phyloP scores from a whole-genome alignment of 345 rosid genomes.

The Heritiera fomes region DNA sequence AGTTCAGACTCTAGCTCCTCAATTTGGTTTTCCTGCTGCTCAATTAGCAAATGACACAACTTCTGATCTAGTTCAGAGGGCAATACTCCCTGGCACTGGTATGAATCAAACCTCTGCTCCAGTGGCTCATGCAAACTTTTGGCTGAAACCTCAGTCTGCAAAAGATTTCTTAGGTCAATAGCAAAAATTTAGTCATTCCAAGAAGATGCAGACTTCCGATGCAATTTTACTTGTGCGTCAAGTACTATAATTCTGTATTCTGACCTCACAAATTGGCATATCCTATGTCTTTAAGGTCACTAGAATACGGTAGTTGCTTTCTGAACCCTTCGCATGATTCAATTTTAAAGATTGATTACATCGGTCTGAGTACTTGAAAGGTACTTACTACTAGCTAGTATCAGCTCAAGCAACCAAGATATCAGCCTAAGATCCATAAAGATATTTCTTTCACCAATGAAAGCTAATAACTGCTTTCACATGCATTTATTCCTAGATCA shows the following conservation, averaged over 20 bases:
- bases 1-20: conserved; percentile 71
- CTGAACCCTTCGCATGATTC: no score
- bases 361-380: no score
- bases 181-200: background rate
- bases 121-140: conserved; percentile 36
- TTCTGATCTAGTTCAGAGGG: conserved; percentile 77
- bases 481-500: background rate
- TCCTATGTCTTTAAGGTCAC: background rate
- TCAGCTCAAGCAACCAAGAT: background rate
- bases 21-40: conserved; percentile 81
- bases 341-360: no score
- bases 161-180: conserved; percentile 19
- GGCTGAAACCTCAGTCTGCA: conserved; percentile 34
- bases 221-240: background rate
- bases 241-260: background rate
- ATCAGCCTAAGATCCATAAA: background rate
- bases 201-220: background rate
- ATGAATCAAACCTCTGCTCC: conserved; percentile 36
- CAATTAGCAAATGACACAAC: conserved; percentile 64
- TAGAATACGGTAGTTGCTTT: no score
- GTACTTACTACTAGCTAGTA: background rate
- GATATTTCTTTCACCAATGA: background rate
- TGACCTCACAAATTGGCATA: background rate
- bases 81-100: conserved; percentile 54
- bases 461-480: background rate